Conservation (phyloP, 257 asterid genomes). For the Nicotiana otophora region DNA sequence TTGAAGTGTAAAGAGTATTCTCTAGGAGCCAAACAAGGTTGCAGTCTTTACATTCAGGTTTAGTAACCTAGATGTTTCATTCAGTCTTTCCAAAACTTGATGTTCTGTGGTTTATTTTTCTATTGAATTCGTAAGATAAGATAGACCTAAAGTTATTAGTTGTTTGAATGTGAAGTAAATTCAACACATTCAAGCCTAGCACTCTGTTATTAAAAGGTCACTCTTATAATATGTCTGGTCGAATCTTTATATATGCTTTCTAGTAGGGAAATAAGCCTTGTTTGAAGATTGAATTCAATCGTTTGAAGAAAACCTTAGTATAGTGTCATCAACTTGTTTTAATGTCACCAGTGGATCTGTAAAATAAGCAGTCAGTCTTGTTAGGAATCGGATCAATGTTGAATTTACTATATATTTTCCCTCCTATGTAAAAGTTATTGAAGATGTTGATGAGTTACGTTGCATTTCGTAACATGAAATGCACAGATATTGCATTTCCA, state of each 20-base stretch:
- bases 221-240: not conserved
- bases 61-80: not conserved
- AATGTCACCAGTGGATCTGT: not conserved
- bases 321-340: not conserved
- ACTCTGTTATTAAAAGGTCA: not conserved
- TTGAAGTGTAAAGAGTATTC: too few species aligned
- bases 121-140: not conserved
- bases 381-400: not conserved
- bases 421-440: not conserved
- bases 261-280: not conserved
- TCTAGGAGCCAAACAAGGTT: too few species aligned
- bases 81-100: not conserved
- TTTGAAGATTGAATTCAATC: not conserved
- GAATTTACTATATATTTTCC: not conserved
- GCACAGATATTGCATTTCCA: not conserved
- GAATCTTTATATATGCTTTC: not conserved
- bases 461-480: too few species aligned
- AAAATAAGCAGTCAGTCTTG: not conserved
- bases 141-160: not conserved
- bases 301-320: not conserved
- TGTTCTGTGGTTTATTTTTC: slow-evolving; percentile 2
- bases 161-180: not conserved
- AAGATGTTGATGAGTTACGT: not conserved
- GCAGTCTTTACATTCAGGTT: too few species aligned
- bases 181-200: not conserved